These are phyloP conservation scores for Xylaria sp. DNA, from an alignment of 495 filamentous ascomycete species.

Conservation along the genomic window DNA sequence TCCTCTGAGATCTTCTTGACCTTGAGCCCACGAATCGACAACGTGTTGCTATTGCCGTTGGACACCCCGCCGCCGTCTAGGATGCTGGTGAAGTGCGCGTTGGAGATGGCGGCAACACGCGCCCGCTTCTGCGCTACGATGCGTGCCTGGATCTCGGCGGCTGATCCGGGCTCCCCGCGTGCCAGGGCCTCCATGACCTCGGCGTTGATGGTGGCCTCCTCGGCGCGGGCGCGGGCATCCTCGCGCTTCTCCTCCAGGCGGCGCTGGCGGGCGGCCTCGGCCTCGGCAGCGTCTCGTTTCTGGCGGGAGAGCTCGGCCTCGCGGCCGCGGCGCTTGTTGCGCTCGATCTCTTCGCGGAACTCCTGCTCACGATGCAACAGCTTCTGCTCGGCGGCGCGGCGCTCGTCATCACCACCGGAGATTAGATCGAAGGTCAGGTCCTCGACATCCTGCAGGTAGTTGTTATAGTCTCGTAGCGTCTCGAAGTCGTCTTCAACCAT, in stretches of 20 bases:
- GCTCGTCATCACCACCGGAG: conserved; percentile 68
- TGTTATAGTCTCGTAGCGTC: conserved; percentile 79
- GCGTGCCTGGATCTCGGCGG: conserved; percentile 64
- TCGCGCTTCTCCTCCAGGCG: conserved; percentile 65
- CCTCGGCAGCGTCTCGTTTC: conserved; percentile 47
- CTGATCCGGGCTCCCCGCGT: conserved; percentile 53
- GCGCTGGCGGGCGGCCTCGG: conserved; percentile 64
- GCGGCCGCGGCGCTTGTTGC: conserved; percentile 68
- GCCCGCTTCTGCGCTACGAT: conserved; percentile 75
- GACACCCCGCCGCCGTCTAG: conserved; percentile 31
- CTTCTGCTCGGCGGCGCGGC: conserved; percentile 66
- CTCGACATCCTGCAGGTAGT: conserved; percentile 95
- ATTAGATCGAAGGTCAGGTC: conserved; percentile 88
- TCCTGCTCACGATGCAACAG: conserved; percentile 73
- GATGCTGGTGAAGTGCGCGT: conserved; percentile 30
- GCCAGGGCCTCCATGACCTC: conserved; percentile 60
- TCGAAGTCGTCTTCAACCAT: conserved; percentile 89
- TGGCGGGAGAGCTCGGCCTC: conserved; percentile 59
- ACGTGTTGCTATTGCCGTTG: conserved; percentile 42
- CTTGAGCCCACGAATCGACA: conserved; percentile 80
- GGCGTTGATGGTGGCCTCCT: conserved; percentile 54
- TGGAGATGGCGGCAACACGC: conserved; percentile 41
- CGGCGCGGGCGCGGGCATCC: conserved; percentile 57
- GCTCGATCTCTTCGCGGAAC: conserved; percentile 71
- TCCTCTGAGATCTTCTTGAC: conserved; percentile 53